Conservation (phyloP, 148 eudicot species). For the Bassia scoparia region DNA sequence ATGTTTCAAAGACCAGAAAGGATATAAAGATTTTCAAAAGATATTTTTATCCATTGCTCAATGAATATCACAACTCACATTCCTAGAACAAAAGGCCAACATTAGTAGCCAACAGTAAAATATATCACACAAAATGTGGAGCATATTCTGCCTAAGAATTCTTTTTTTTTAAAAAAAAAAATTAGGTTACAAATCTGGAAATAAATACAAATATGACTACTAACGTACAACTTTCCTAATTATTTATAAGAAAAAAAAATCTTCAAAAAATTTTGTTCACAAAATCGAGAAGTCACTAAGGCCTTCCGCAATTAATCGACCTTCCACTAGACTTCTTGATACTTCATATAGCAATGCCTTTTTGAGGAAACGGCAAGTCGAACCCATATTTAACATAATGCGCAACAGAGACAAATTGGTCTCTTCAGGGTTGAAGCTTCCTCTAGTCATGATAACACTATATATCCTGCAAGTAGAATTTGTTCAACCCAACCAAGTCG, state of each 20-base stretch:
- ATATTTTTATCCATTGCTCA: background rate
- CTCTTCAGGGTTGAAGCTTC: constrained; percentile 14
- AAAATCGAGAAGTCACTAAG: background rate
- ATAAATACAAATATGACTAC: constrained; percentile 8
- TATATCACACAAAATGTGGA: constrained; percentile 8
- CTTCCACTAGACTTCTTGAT: background rate
- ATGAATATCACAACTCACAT: background rate
- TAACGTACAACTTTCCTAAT: constrained; percentile 17
- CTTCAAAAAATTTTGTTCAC: constrained; percentile 15
- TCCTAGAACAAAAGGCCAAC: background rate
- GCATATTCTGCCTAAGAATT: background rate
- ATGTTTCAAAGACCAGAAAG: background rate
- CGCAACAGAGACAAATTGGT: background rate
- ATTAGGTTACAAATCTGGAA: constrained; percentile 4
- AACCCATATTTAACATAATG: background rate
- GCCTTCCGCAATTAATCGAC: too few relatives aligned
- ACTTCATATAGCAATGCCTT: background rate
- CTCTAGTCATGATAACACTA: background rate
- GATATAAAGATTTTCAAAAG: background rate
- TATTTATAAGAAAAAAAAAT: background rate
- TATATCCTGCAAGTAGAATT: constrained; percentile 13
- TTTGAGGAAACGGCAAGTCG: background rate
- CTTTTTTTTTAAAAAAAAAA: background rate
- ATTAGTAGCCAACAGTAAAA: background rate
- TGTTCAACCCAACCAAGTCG: background rate